Evolutionary conservation across 2,329 filamentous ascomycete genomes (phyloP), one percentile per base, ranked within the genome.

Genomic region (Xylogone sp.): DNA sequence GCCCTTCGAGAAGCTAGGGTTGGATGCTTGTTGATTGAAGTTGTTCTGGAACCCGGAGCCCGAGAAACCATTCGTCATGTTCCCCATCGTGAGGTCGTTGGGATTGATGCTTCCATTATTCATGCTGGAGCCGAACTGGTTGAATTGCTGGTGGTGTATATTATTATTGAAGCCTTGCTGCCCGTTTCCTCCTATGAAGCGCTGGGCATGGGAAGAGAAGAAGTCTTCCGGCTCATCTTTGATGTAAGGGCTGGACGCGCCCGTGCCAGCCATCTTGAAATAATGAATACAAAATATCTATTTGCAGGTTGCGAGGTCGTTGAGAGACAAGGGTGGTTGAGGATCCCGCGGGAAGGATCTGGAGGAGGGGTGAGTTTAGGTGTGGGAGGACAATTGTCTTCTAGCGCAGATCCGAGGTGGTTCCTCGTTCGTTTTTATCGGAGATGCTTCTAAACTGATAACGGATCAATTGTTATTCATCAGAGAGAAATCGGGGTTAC

Each of bases 71-170:
- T 77, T 75, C 21, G 65, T 62, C 20, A 68, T 73, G 53, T 76
- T 75, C 58, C 77, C 77, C 83, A 93, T 88, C 60, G 83, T 83
- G 53, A 97, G 79, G 56, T 94, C 90, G 55, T 89, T 93, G 10
- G 93, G 93, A 65, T 97, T 89, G 64, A 97, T 86, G 64, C 80
- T 80, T 48, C 70, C 79, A 57, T 78, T 73, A 53, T 73, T 60
- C 22, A 39, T 45, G 39, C 45, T 43, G 45, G 60, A 61, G 34
- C 61, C 57, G 34, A 66, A 67, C 46, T 67, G 64, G 48, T 62
- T 61, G 53, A 71, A 72, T 27, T 68, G 64, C 58, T 79, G 78
- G 51, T 78, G 77, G 13, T 62, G 55, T 70, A 82, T 77, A 45
- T n/a, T n/a, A n/a, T n/a, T n/a, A n/a, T 55, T 57, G 55, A 63